These are phyloP conservation scores for Russula vinacea DNA, from an alignment of 768 basidiomycete genomes.

Conservation along the genomic window DNA sequence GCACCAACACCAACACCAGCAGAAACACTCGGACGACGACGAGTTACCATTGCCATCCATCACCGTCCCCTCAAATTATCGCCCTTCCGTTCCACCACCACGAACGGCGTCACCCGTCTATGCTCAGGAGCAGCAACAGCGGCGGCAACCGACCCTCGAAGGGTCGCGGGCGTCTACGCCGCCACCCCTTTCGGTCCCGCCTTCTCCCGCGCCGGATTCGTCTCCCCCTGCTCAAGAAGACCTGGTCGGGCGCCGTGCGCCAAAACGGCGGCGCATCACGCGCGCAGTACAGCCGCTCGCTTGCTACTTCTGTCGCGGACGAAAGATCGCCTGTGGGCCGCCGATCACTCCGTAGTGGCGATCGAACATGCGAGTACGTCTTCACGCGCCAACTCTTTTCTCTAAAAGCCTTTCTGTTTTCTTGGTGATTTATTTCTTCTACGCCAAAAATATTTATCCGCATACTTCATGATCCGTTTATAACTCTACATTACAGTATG, in stretches of 20 bases:
- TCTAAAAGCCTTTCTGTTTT: background rate
- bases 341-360: conserved; percentile 7
- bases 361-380: conserved; percentile 26
- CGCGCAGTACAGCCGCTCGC: conserved; percentile 25
- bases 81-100: background rate
- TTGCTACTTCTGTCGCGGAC: conserved; percentile 27
- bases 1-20: background rate
- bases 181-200: background rate
- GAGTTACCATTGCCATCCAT: too few species aligned
- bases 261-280: conserved; percentile 23
- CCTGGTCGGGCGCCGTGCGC: conserved; percentile 14
- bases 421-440: background rate
- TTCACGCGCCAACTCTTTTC: background rate
- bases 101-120: conserved; percentile 4
- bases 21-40: background rate
- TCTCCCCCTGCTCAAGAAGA: background rate
- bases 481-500: too few species aligned
- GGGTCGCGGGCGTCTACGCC: conserved; percentile 5
- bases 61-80: too few species aligned
- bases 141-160: background rate
- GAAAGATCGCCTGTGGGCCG: conserved; percentile 25
- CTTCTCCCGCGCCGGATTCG: background rate
- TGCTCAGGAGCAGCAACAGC: background rate
- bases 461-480: too few species aligned
- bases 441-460: too few species aligned